A percentile compares a stretch with the other conserved stretches of the same genome.
Evolutionary conservation across 2,329 filamentous ascomycete species (phyloP).

Genomic region (Blastomyces percursus): DNA sequence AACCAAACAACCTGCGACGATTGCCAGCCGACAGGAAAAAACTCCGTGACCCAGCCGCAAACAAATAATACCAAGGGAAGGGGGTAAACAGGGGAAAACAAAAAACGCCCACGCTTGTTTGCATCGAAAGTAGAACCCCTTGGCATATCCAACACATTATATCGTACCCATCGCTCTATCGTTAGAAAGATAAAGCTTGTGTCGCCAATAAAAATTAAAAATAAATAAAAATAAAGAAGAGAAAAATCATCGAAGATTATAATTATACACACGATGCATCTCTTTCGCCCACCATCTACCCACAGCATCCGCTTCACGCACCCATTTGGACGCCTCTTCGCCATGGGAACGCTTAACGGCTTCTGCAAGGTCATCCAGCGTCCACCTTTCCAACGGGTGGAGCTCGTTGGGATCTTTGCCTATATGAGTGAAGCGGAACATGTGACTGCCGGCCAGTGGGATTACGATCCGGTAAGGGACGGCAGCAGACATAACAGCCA

Average conservation of each 20-base stretch:
- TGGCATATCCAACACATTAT: background rate
- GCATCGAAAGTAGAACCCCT: background rate
- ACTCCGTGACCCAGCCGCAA: background rate
- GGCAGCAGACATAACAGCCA: conserved; percentile 66
- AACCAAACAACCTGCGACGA: background rate
- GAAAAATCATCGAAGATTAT: background rate
- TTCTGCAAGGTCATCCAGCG: conserved; percentile 19
- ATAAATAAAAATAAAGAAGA: background rate
- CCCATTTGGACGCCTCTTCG: conserved; percentile 27
- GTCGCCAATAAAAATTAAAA: background rate
- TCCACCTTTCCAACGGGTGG: conserved; percentile 25
- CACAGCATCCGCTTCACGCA: conserved; percentile 27
- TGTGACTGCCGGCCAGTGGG: conserved; percentile 65
- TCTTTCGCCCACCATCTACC: conserved; percentile 33
- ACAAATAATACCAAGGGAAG: background rate
- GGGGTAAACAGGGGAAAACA: background rate
- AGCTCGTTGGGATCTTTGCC: conserved; percentile 27
- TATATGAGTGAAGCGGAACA: conserved; percentile 27
- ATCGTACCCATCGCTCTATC: background rate
- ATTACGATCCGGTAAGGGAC: conserved; percentile 63
- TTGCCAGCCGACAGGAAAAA: background rate
- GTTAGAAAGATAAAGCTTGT: background rate
- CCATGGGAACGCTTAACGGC: conserved; percentile 21
- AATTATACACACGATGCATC: conserved; percentile 16
- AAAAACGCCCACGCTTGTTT: background rate